Base-by-base conservation (phyloP, 1,139 yeast genomes). In the Hansenula anomala region DNA sequence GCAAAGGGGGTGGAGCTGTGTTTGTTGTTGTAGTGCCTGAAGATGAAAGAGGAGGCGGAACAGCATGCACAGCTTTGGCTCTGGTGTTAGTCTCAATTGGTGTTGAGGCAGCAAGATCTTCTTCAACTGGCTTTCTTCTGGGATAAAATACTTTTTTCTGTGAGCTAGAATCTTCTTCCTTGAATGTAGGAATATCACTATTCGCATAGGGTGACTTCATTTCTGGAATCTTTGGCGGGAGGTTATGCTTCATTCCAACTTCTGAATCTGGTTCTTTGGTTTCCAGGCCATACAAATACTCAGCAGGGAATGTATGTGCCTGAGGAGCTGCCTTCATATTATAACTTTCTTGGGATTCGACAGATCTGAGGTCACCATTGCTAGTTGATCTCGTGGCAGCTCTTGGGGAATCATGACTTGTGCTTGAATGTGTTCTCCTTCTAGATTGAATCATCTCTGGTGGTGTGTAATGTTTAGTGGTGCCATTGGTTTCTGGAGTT, bases 371-470 rank as follows among this genome's bases (percentile, higher is more conserved):
- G 5, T 27, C 24, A 17, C 24, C 24, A 10, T 25, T 32, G 8
- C 42, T 37, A 1, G 28, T 16, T n/a, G 42, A 40, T 19, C 34
- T 30, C 29, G 38, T 15, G 19, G 33, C 30, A 23, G 24, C 22
- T 35, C 23, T 14, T 41, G 17, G 16, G 4, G 33, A 23, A 51
- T 49, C 22, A 56, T 38, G 45, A 30, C 36, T 41, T n/a, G n/a
- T n/a, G 9, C 44, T 36, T 30, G 71, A 54, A 6, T 67, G 64
- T 13, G 59, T 51, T 48, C 84, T 63, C 52, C 88, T 63, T 36
- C 66, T 75, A 37, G 75, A 32, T 32, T 32, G 68, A 23, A 80
- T 80, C 87, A 80, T 80, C 52, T 79, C 85, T 0, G 86, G 86
- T 0, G 80, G 75, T 3, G 61, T 65, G 46, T 77, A 76, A 2